These are phyloP conservation scores for Pythium dissotocum DNA, from an alignment of 352 stramenopile genomes.

Conservation along the genomic window DNA sequence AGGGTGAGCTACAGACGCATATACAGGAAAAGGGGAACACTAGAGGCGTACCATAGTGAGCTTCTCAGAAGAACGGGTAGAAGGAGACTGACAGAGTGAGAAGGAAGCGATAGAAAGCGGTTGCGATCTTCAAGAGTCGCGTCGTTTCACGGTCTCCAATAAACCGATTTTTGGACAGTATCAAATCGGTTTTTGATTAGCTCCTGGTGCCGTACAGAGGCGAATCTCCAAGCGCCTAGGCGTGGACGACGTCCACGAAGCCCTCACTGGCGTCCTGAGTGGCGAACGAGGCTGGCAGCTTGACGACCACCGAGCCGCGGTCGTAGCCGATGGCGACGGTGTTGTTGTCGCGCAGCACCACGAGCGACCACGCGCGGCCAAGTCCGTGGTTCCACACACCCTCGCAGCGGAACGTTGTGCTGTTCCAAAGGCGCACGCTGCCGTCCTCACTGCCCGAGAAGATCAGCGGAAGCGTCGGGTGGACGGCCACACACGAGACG, in stretches of 20 bases:
- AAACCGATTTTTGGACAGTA: not conserved
- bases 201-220: not conserved
- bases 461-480: constrained; percentile 74
- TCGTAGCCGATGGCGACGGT: constrained; percentile 79
- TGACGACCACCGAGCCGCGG: constrained; percentile 8
- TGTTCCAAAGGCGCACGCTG: constrained; percentile 69
- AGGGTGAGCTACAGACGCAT: not conserved
- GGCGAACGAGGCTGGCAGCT: not conserved
- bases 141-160: not conserved
- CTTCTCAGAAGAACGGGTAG: not conserved
- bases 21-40: not conserved
- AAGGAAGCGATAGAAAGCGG: not conserved
- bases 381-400: constrained; percentile 94
- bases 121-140: constrained; percentile 27
- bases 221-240: not conserved
- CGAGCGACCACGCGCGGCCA: constrained; percentile 91
- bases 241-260: not conserved
- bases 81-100: not conserved
- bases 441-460: constrained; percentile 91
- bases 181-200: not conserved
- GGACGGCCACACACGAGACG: constrained; percentile 91
- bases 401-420: constrained; percentile 54
- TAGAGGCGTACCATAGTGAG: not conserved
- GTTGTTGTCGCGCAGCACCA: constrained; percentile 38
- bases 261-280: not conserved